Conservation (phyloP, 2,329 filamentous ascomycete genomes). For the Fusarium sp. region DNA sequence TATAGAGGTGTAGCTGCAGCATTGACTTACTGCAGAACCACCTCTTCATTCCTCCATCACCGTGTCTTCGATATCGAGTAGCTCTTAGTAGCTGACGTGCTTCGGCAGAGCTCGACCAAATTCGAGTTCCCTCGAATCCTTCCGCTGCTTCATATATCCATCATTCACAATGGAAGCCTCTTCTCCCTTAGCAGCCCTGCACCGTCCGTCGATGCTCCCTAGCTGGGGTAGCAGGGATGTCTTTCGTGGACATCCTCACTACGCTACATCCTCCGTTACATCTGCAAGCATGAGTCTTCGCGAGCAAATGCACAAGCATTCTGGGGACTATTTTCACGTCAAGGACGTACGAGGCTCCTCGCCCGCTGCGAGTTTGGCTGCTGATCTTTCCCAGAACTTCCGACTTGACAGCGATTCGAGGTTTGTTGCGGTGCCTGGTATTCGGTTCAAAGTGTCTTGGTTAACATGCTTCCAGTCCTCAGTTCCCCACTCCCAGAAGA, state of each 20-base stretch:
- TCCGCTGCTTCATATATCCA: slow-evolving; percentile 32
- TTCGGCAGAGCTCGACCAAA: slow-evolving; percentile 37
- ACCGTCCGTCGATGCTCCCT: slow-evolving; percentile 72
- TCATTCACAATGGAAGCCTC: slow-evolving; percentile 83
- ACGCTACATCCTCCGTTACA: slow-evolving; percentile 67
- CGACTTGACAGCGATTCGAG: slow-evolving; percentile 87
- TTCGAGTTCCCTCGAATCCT: slow-evolving; percentile 39
- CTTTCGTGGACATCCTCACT: slow-evolving; percentile 64
- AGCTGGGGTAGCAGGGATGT: slow-evolving; percentile 71
- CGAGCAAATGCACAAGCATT: slow-evolving; percentile 72
- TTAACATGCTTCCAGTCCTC: slow-evolving; percentile 52
- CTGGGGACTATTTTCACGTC: slow-evolving; percentile 83
- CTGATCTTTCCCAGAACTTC: slow-evolving; percentile 97
- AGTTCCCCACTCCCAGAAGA: slow-evolving; percentile 58
- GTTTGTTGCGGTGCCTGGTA: slow-evolving; percentile 64
- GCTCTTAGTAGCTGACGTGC: slow-evolving; percentile 37
- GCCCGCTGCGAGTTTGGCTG: slow-evolving; percentile 89
- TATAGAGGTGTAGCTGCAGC: slow-evolving; percentile 50
- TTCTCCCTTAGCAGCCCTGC: slow-evolving; percentile 93
- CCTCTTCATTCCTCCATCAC: slow-evolving; percentile 36
- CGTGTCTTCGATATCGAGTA: slow-evolving; percentile 48
- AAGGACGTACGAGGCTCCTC: slow-evolving; percentile 87
- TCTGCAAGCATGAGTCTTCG: slow-evolving; percentile 81
- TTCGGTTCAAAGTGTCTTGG: slow-evolving; percentile 16
- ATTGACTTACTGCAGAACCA: slow-evolving; percentile 52